Evolutionary conservation across 352 stramenopile species (phyloP), one percentile per base, ranked within the genome.

Genomic region (Phytophthora foliorum): DNA sequence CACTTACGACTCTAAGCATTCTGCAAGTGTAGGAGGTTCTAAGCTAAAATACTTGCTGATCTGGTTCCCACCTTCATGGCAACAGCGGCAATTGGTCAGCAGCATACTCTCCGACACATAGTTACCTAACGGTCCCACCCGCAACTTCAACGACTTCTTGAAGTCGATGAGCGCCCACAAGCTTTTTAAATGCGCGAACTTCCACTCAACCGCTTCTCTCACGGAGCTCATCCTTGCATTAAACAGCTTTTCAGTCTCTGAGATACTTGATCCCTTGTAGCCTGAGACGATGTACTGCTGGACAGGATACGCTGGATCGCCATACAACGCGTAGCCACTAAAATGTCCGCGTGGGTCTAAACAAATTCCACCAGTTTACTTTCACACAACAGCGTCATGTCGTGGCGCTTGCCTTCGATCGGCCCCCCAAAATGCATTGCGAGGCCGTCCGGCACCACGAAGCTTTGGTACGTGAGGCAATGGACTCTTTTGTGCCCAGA

Each of bases 261-360:
- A 42, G 4, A n/a, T 36, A 36, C 31, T 36, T 11, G 10, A 6
- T 11, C 31, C 31, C 6, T 10, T 6, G 10, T 11, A 36, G 31
- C 59, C 49, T 2, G 49, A 59, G 6, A 67, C 57, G 1, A 66
- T 4, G 22, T 58, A 54, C 6, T 16, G 4, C 6, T 58, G 57
- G n/a, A 63, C 38, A 10, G 31, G 44, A 14, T 69, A 69, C 0
- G 61, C 61, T 2, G 61, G 61, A 27, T 62, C 61, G 2, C 44
- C 22, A n/a, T 63, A 63, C 6, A 69, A 14, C 21, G 58, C 19
- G 25, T 52, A 52, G 14, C 36, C 61, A 44, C 57, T 31, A 46
- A 69, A 69, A 63, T 32, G 8, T 55, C 36, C 17, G 29, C 2
- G 5, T 69, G 13, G 1, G n/a, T 8, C 1, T 9, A 22, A 13